These are phyloP conservation scores for Aspergillus persii DNA, from an alignment of 2,329 filamentous ascomycete species.

Conservation along the genomic window DNA sequence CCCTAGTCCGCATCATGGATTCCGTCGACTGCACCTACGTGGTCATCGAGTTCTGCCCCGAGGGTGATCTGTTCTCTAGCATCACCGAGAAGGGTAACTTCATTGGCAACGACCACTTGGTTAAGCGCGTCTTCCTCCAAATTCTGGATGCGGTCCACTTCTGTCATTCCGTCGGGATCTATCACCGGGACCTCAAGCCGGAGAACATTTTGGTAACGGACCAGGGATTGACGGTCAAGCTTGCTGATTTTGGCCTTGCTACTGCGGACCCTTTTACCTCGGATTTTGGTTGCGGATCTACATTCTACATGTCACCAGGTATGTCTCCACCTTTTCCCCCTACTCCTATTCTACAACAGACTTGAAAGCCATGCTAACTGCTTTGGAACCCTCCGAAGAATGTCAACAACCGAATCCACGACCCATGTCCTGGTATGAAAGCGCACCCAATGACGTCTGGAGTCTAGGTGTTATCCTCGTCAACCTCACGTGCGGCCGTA, in stretches of 20 bases:
- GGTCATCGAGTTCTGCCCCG: constrained; percentile 93
- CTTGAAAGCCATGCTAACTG: not conserved
- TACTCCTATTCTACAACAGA: not conserved
- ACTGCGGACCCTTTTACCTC: constrained; percentile 79
- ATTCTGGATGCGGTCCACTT: constrained; percentile 94
- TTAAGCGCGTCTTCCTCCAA: constrained; percentile 86
- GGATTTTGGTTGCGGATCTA: constrained; percentile 96
- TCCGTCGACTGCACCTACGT: constrained; percentile 91
- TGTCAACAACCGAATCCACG: constrained; percentile 76
- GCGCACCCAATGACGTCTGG: constrained; percentile 96
- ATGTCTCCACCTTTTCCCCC: constrained; percentile 42
- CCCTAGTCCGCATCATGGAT: constrained; percentile 90
- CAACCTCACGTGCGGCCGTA: constrained; percentile 95
- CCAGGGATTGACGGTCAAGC: constrained; percentile 83
- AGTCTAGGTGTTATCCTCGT: constrained; percentile 96
- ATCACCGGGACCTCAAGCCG: constrained; percentile 95
- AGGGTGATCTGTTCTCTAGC: constrained; percentile 94
- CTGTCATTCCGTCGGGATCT: constrained; percentile 90
- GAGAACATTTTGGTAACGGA: constrained; percentile 96
- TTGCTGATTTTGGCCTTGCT: constrained; percentile 95
- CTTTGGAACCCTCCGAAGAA: constrained; percentile 56
- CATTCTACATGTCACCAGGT: constrained; percentile 99
- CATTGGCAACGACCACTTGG: constrained; percentile 84
- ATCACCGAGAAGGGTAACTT: constrained; percentile 95
- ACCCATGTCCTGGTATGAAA: constrained; percentile 76